Conservation (phyloP, 169 alveolate genomes). For the Cryptosporidium sp. region DNA sequence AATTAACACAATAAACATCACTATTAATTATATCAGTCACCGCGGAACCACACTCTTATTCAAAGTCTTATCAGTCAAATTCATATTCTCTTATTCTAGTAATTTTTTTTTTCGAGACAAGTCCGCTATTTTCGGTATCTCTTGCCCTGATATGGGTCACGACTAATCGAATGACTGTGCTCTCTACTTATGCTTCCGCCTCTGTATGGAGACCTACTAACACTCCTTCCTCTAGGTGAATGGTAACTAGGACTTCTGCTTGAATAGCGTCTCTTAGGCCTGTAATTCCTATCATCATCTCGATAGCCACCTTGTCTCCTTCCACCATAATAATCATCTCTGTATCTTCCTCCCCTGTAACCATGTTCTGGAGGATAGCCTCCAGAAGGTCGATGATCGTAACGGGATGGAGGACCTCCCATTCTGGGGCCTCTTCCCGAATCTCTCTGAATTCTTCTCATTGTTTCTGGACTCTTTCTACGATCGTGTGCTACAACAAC, state of each 20-base stretch:
- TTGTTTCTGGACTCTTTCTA: slow-evolving; percentile 90
- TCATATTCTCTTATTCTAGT: neutral
- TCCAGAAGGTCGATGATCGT: slow-evolving; percentile 37
- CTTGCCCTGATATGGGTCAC: slow-evolving; percentile 68
- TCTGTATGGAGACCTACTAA: slow-evolving; percentile 65
- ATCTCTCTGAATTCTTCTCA: slow-evolving; percentile 80
- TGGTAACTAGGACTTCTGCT: slow-evolving; percentile 57
- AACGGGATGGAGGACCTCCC: slow-evolving; percentile 16
- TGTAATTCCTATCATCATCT: slow-evolving; percentile 49
- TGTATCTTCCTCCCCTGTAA: slow-evolving; percentile 38
- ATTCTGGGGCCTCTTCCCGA: slow-evolving; percentile 43
- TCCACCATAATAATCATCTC: slow-evolving; percentile 51
- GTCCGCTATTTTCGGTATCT: slow-evolving; percentile 48
- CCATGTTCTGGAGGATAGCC: slow-evolving; percentile 43
- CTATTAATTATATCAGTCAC: slow-evolving; percentile 13
- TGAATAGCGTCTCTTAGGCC: slow-evolving; percentile 42
- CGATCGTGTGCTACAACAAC: slow-evolving; percentile 92
- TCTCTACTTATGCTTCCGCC: slow-evolving; percentile 61
- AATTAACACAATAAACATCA: slow-evolving; percentile 16
- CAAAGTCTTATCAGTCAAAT: slow-evolving; percentile 7
- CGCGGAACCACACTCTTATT: slow-evolving; percentile 10
- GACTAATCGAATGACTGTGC: slow-evolving; percentile 35
- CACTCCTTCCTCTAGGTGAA: slow-evolving; percentile 68
- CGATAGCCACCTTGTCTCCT: slow-evolving; percentile 43
- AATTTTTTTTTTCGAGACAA: neutral